Evolutionary conservation across 805 yeast genomes (phyloP).

Genomic region (Yarrowia divulgata): DNA sequence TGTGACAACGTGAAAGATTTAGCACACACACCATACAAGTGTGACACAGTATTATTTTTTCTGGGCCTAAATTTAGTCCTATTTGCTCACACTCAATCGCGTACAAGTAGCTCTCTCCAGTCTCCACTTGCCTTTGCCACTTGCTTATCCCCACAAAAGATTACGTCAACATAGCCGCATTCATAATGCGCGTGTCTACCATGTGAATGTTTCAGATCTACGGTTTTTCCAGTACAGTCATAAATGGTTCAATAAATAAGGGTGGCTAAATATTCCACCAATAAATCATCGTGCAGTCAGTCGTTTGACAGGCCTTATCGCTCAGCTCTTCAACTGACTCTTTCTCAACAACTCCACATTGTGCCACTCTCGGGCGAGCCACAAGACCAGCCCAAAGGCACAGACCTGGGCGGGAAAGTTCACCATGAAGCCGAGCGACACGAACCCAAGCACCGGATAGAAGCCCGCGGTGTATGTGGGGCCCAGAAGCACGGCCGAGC

Average conservation of each 20-base stretch:
- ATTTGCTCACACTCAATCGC: too few species aligned
- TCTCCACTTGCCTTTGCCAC: too few species aligned
- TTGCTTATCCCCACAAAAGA: too few species aligned
- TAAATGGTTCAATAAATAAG: slow-evolving; percentile 3
- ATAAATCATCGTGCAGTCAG: neutral
- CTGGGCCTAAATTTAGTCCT: too few species aligned
- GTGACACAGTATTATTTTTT: too few species aligned
- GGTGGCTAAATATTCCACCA: neutral
- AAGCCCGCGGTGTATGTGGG: slow-evolving; percentile 34
- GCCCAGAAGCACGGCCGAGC: slow-evolving; percentile 20
- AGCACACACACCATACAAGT: too few species aligned
- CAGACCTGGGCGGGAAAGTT: slow-evolving; percentile 40
- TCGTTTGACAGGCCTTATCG: neutral
- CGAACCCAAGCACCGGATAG: slow-evolving; percentile 38
- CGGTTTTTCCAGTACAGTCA: too few species aligned
- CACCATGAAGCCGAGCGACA: slow-evolving; percentile 39
- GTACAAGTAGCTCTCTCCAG: too few species aligned
- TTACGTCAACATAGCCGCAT: too few species aligned
- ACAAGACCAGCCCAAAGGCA: slow-evolving; percentile 27
- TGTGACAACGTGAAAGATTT: too few species aligned
- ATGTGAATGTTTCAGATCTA: too few species aligned
- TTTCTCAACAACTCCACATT: neutral
- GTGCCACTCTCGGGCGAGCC: slow-evolving; percentile 25
- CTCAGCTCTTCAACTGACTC: neutral
- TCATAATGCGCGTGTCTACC: too few species aligned